Evolutionary conservation across 202 grass and related monocot genomes (phyloP).

Genomic region (Dendrocalamus latiflorus): DNA sequence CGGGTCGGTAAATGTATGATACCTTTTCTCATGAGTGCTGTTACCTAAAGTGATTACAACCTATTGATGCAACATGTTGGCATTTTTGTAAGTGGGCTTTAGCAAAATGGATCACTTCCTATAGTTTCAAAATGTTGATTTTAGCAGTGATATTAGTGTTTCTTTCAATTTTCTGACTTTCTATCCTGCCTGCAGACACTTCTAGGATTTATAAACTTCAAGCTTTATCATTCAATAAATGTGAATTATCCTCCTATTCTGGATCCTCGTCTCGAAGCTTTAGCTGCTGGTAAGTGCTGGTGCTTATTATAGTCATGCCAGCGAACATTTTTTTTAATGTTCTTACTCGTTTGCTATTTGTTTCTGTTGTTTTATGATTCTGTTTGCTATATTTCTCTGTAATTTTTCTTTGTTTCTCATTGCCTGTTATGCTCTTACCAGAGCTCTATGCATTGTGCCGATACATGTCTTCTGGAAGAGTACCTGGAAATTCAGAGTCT

Average conservation of each 20-base stretch:
- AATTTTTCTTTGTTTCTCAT: constrained; percentile 17
- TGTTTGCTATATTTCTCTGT: background rate
- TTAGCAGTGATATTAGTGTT: background rate
- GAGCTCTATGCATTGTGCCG: constrained; percentile 76
- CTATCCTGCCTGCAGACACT: constrained; percentile 64
- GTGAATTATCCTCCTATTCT: constrained; percentile 93
- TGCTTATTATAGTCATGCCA: background rate
- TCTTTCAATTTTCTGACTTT: constrained; percentile 31
- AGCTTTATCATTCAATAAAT: constrained; percentile 99
- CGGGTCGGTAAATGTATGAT: background rate
- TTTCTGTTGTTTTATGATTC: background rate
- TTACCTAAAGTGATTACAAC: background rate
- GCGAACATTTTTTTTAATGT: background rate
- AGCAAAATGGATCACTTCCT: background rate
- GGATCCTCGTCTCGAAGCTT: constrained; percentile 83
- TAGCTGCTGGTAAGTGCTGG: constrained; percentile 67
- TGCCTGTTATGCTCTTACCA: constrained; percentile 7
- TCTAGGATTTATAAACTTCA: constrained; percentile 93
- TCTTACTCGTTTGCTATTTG: background rate
- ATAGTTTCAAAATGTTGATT: background rate
- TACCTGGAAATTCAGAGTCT: constrained; percentile 34
- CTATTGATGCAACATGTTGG: background rate
- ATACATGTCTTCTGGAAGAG: constrained; percentile 59
- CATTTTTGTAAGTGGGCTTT: background rate
- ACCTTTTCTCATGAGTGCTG: background rate